A percentile compares a stretch with the other conserved stretches of the same genome.
phyloP scores from a whole-genome alignment of 2,329 filamentous ascomycete genomes.

The Arthrobotrys sphaeroides region DNA sequence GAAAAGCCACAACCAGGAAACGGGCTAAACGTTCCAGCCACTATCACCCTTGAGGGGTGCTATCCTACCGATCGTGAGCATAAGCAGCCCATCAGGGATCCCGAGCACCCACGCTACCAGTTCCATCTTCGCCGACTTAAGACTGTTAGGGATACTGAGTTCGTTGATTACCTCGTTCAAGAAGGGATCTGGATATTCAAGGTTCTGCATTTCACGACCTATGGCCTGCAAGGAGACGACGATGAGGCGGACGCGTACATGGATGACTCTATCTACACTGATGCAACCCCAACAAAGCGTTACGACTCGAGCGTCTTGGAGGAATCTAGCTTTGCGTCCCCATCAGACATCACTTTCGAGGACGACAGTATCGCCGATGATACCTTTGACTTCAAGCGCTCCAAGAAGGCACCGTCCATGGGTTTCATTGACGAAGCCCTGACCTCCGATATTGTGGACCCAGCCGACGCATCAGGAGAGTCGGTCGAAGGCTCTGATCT shows the following conservation, averaged over 20 bases:
- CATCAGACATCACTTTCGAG: slow-evolving; percentile 57
- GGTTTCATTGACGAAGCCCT: slow-evolving; percentile 65
- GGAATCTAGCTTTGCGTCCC: slow-evolving; percentile 49
- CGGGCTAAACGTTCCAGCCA: slow-evolving; percentile 89
- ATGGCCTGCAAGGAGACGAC: slow-evolving; percentile 78
- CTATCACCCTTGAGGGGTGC: slow-evolving; percentile 87
- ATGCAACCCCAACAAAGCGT: slow-evolving; percentile 55
- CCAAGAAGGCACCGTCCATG: slow-evolving; percentile 60
- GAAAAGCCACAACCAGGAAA: slow-evolving; percentile 86
- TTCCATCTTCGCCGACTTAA: slow-evolving; percentile 86
- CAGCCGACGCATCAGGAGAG: slow-evolving; percentile 58
- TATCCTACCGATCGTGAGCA: slow-evolving; percentile 80
- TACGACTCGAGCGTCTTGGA: slow-evolving; percentile 50
- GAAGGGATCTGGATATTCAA: slow-evolving; percentile 89
- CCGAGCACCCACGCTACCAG: slow-evolving; percentile 70
- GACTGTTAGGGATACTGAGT: slow-evolving; percentile 80
- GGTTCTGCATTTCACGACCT: slow-evolving; percentile 97
- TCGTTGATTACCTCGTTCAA: slow-evolving; percentile 79
- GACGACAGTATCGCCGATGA: slow-evolving; percentile 63
- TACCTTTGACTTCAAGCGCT: slow-evolving; percentile 68
- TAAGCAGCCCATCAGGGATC: slow-evolving; percentile 61
- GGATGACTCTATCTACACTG: slow-evolving; percentile 42
- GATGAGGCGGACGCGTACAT: slow-evolving; percentile 70
- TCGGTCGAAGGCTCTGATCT: slow-evolving; percentile 46
- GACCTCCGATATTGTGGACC: slow-evolving; percentile 63